Conservation (phyloP, 2,329 filamentous ascomycete genomes). For the Paracoccidioides brasiliensis region DNA sequence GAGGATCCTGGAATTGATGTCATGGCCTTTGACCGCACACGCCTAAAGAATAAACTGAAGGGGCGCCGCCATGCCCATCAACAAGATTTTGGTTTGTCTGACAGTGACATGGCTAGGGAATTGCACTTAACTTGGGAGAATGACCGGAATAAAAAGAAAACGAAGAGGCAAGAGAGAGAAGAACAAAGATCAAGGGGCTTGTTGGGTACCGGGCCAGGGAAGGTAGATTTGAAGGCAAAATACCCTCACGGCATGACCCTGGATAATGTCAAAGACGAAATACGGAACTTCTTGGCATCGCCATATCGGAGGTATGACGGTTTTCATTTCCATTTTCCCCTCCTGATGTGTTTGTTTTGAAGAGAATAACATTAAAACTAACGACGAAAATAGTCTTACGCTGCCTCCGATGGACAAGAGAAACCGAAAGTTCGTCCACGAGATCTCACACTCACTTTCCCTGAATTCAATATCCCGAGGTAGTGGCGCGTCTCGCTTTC, state of each 20-base stretch:
- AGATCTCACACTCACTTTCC: constrained; percentile 59
- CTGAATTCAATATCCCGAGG: constrained; percentile 78
- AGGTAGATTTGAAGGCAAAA: constrained; percentile 52
- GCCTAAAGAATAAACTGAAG: constrained; percentile 52
- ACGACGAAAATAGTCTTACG: constrained; percentile 41
- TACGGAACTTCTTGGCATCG: constrained; percentile 56
- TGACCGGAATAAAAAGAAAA: constrained; percentile 58
- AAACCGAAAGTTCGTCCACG: constrained; percentile 66
- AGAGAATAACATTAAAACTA: background rate
- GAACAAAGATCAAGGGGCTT: constrained; percentile 52
- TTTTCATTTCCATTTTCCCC: background rate
- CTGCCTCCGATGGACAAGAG: constrained; percentile 75
- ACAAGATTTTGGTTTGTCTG: constrained; percentile 44
- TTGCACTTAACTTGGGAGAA: constrained; percentile 50
- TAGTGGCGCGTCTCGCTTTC: constrained; percentile 57
- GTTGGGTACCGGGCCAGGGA: constrained; percentile 43
- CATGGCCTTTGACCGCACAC: constrained; percentile 68
- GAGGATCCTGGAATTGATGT: constrained; percentile 59
- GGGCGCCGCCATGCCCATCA: constrained; percentile 39
- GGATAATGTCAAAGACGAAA: constrained; percentile 57
- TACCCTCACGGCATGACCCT: constrained; percentile 61
- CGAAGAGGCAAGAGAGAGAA: constrained; percentile 57
- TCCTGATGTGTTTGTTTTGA: too few species aligned
- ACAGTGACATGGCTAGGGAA: constrained; percentile 52
- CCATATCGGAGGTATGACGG: constrained; percentile 47